A percentile compares a stretch with the other conserved stretches of the same genome.
Evolutionary conservation across 2,329 filamentous ascomycete species (phyloP).

Genomic region (Diaporthe velutina): DNA sequence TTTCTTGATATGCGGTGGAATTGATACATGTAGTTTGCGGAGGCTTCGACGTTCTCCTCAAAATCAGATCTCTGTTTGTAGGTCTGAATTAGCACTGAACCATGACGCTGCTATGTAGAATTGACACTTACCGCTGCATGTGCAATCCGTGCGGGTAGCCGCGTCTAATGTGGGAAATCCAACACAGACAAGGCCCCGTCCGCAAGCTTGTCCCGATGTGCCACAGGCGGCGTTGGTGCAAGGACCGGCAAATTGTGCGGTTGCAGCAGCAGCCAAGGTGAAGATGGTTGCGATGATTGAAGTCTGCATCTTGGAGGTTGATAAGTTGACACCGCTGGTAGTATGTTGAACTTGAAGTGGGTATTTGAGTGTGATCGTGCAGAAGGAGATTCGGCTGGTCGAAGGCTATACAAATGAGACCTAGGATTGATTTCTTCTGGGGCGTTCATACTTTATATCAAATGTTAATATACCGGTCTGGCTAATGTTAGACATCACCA

Average conservation of each 20-base stretch:
- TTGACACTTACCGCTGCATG: slow-evolving; percentile 22
- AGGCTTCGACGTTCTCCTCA: not conserved
- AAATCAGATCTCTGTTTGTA: slow-evolving; percentile 7
- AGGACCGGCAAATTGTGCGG: slow-evolving; percentile 15
- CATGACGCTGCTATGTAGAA: not conserved
- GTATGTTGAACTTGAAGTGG: not conserved
- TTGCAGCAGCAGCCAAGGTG: not conserved
- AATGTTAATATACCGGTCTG: not conserved
- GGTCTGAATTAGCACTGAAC: not conserved
- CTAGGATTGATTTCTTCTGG: not conserved
- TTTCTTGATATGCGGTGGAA: not conserved
- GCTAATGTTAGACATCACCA: slow-evolving; percentile 1
- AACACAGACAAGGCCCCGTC: slow-evolving; percentile 3
- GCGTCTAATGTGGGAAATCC: slow-evolving; percentile 19
- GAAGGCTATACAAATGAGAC: not conserved
- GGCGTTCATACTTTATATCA: not conserved
- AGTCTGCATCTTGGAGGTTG: slow-evolving; percentile 2
- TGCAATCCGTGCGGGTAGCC: slow-evolving; percentile 14
- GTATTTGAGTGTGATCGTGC: not conserved
- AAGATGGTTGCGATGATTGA: slow-evolving; percentile 9
- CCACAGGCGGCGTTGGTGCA: slow-evolving; percentile 25
- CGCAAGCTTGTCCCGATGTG: slow-evolving; percentile 12
- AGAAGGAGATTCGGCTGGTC: not conserved
- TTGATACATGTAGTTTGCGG: not conserved
- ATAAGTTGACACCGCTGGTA: not conserved